Conservation (phyloP, 1,284 basidiomycete genomes). For the Moniliophthora roreri region DNA sequence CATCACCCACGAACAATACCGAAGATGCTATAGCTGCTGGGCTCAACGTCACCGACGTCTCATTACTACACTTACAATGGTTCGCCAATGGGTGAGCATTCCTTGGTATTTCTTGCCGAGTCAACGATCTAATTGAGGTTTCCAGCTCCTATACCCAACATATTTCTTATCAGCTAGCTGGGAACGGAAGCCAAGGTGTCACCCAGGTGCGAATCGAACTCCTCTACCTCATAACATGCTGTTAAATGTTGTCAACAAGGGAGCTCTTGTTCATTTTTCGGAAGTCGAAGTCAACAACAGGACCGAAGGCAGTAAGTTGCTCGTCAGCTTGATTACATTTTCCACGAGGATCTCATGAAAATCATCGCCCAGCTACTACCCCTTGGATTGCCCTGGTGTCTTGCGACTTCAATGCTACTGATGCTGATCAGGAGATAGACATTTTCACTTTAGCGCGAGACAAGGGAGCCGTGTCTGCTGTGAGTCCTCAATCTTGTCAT, state of each 20-base stretch:
- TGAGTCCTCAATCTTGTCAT: conserved; percentile 32
- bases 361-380: conserved; percentile 53
- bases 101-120: background rate
- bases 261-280: conserved; percentile 78
- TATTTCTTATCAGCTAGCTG: conserved; percentile 60
- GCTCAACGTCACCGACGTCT: conserved; percentile 55
- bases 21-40: conserved; percentile 44
- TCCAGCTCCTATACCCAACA: conserved; percentile 50
- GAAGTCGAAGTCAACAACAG: conserved; percentile 48
- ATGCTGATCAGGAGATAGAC: conserved; percentile 57
- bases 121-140: conserved; percentile 6
- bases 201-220: conserved; percentile 44
- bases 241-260: conserved; percentile 36
- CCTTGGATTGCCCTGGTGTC: conserved; percentile 89
- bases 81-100: conserved; percentile 45
- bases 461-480: conserved; percentile 76
- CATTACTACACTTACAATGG: conserved; percentile 65
- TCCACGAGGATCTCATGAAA: conserved; percentile 10
- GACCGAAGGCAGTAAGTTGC: conserved; percentile 37
- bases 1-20: conserved; percentile 68
- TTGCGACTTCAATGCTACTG: conserved; percentile 76
- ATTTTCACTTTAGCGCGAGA: conserved; percentile 80
- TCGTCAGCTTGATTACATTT: conserved; percentile 7
- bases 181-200: conserved; percentile 45
- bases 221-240: background rate